Conservation (phyloP, 225 moss, liverwort and hornwort genomes). For the Pleurozium schreberi region DNA sequence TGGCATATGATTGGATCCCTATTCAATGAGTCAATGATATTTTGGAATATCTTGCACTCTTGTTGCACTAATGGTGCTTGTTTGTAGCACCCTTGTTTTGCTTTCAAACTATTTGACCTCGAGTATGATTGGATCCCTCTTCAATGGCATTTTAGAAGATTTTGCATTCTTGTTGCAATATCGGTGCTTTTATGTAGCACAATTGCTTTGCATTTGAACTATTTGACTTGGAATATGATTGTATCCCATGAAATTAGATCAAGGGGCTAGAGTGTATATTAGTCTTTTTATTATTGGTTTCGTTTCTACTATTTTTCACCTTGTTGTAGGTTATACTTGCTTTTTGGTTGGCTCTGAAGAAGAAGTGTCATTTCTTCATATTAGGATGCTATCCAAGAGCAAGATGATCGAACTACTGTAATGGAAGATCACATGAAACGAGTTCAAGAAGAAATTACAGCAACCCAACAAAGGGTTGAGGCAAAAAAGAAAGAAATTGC, state of each 20-base stretch:
- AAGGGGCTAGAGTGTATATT: background rate
- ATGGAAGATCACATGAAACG: conserved; percentile 99
- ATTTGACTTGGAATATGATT: background rate
- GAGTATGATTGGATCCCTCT: background rate
- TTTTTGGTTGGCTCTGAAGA: background rate
- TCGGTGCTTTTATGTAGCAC: background rate
- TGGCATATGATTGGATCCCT: background rate
- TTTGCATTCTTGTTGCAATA: too few relatives aligned
- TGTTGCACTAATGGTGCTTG: background rate
- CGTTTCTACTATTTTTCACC: background rate
- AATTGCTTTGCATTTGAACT: background rate
- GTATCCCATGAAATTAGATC: background rate
- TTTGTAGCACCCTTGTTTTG: background rate
- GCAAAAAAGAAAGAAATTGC: conserved; percentile 67
- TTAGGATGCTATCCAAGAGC: conserved; percentile 82
- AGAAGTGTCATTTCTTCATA: background rate
- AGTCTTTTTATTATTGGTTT: background rate
- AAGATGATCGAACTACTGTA: conserved; percentile 71
- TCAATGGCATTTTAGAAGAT: too few relatives aligned
- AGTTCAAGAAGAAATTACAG: conserved; percentile 75
- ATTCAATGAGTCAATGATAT: background rate
- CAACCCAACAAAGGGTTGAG: conserved; percentile 77
- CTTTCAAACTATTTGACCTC: background rate
- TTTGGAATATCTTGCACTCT: background rate
- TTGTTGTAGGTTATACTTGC: background rate